Evolutionary conservation across 2,329 filamentous ascomycete genomes (phyloP).

Genomic region (Fusarium globosum): DNA sequence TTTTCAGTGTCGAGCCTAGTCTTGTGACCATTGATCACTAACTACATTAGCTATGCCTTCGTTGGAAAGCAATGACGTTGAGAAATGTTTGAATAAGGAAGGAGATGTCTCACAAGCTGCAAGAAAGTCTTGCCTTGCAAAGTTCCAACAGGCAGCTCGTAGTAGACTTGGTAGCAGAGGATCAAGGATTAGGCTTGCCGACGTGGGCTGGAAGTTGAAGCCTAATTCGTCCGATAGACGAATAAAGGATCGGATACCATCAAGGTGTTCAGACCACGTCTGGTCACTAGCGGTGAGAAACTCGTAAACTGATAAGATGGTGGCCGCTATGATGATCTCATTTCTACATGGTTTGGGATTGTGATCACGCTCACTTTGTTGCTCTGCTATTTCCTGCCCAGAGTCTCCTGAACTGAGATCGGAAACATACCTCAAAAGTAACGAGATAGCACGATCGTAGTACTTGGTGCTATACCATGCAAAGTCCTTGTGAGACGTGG

Average conservation of each 20-base stretch:
- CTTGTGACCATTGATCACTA: neutral
- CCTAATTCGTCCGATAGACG: neutral
- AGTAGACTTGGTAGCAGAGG: neutral
- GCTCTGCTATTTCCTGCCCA: neutral
- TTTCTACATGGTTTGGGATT: neutral
- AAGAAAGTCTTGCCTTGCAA: neutral
- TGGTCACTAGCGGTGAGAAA: neutral
- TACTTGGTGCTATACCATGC: neutral
- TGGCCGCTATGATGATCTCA: neutral
- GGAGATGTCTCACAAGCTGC: neutral
- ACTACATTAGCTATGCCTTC: neutral
- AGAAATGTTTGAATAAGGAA: neutral
- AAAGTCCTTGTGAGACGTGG: neutral
- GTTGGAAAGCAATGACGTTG: neutral
- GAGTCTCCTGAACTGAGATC: neutral
- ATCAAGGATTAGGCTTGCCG: neutral
- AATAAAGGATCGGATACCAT: neutral
- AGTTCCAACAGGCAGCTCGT: neutral
- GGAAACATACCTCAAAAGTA: neutral
- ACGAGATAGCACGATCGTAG: neutral
- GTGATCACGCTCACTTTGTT: neutral
- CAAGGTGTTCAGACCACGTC: neutral
- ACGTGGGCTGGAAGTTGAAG: neutral
- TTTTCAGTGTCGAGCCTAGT: neutral
- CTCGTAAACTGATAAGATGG: neutral